Percentiles rank a stretch among this genome's conserved stretches.
These are phyloP conservation scores for Sporopachydermia lactativora DNA, from an alignment of 805 yeast species.

Conservation along the genomic window DNA sequence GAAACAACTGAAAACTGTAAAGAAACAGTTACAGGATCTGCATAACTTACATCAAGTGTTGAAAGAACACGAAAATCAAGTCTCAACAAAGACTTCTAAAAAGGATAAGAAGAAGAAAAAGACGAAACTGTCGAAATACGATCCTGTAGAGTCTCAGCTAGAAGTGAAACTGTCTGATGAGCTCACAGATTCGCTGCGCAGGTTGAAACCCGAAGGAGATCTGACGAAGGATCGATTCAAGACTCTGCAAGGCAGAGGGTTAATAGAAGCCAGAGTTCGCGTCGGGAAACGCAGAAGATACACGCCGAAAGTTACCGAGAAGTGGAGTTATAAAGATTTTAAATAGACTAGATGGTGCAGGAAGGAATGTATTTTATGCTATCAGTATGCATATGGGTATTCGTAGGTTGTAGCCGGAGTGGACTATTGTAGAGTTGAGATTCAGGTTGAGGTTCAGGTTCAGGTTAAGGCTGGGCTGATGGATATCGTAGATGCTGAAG, in stretches of 20 bases:
- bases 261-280: conserved; percentile 72
- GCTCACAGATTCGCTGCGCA: conserved; percentile 70
- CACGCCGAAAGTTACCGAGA: conserved; percentile 69
- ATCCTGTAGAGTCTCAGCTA: conserved; percentile 31
- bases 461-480: too few species aligned
- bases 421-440: too few species aligned
- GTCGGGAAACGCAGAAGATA: conserved; percentile 52
- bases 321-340: conserved; percentile 88
- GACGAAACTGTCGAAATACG: conserved; percentile 29
- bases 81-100: conserved; percentile 14
- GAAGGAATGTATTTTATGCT: too few species aligned
- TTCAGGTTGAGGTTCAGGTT: too few species aligned
- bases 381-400: too few species aligned
- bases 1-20: conserved; percentile 39
- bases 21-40: conserved; percentile 45
- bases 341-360: too few species aligned
- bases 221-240: conserved; percentile 70
- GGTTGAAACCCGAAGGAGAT: conserved; percentile 83
- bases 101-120: conserved; percentile 23
- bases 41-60: conserved; percentile 27
- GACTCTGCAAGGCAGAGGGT: conserved; percentile 71
- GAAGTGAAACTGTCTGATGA: conserved; percentile 85
- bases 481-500: too few species aligned
- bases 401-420: too few species aligned
- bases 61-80: conserved; percentile 16